Percentiles rank a stretch among this genome's conserved stretches.
Evolutionary conservation across 192 early-diverging fungal genomes (phyloP).

Genomic region (Podila clonocystis): DNA sequence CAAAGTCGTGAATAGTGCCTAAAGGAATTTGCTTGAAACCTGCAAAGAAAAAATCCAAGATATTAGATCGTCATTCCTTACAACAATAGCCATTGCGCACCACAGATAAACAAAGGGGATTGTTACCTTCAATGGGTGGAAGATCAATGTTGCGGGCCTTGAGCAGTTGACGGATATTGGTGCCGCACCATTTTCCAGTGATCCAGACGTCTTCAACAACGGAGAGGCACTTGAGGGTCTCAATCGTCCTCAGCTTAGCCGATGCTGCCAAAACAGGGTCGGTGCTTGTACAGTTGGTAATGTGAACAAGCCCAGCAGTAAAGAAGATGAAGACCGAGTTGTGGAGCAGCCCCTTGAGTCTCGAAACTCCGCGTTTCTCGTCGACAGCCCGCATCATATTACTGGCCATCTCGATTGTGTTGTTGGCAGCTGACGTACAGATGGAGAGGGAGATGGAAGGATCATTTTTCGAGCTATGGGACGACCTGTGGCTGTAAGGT

Average conservation of each 20-base stretch:
- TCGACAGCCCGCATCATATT: slow-evolving; percentile 43
- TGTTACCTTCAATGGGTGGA: slow-evolving; percentile 28
- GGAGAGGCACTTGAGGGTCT: slow-evolving; percentile 37
- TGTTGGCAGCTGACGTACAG: slow-evolving; percentile 56
- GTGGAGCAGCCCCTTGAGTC: slow-evolving; percentile 31
- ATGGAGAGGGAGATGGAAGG: slow-evolving; percentile 53
- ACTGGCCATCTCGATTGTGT: slow-evolving; percentile 53
- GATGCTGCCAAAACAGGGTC: slow-evolving; percentile 41
- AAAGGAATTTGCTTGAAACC: slow-evolving; percentile 25
- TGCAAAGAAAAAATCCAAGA: not conserved
- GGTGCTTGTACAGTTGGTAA: slow-evolving; percentile 47
- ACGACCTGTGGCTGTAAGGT: slow-evolving; percentile 56
- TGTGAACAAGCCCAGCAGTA: slow-evolving; percentile 52
- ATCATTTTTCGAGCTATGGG: slow-evolving; percentile 18
- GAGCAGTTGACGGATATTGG: slow-evolving; percentile 31
- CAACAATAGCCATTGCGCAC: not conserved
- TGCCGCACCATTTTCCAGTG: slow-evolving; percentile 7
- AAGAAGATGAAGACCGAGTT: slow-evolving; percentile 45
- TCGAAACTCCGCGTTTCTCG: slow-evolving; percentile 20
- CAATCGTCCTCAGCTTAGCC: slow-evolving; percentile 43
- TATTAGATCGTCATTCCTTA: not conserved
- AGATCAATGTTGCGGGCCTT: slow-evolving; percentile 38
- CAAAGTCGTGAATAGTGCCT: slow-evolving; percentile 17
- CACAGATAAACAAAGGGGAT: not conserved
- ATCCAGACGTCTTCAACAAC: slow-evolving; percentile 45